Evolutionary conservation across 2,329 filamentous ascomycete species (phyloP).

Genomic region (Chrysoporthe cubensis): DNA sequence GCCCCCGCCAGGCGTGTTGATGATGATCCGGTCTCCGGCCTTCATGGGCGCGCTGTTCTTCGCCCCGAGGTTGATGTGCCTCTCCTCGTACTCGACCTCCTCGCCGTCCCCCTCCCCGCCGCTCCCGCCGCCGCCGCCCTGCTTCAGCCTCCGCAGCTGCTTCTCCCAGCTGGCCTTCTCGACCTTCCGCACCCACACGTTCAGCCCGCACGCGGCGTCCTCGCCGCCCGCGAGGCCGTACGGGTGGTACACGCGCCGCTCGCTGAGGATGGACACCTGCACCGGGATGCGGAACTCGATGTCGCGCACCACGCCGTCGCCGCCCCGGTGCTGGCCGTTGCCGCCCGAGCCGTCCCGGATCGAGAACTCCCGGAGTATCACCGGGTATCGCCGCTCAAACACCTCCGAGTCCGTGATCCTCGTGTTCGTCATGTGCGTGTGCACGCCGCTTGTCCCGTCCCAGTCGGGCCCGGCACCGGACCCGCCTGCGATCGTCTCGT

Average conservation of each 20-base stretch:
- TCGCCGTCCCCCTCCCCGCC: slow-evolving; percentile 33
- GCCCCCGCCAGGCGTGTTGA: slow-evolving; percentile 78
- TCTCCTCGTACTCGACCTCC: slow-evolving; percentile 56
- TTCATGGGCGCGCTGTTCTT: slow-evolving; percentile 82
- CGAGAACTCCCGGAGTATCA: slow-evolving; percentile 71
- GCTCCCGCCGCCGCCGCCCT: slow-evolving; percentile 31
- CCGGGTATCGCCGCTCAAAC: slow-evolving; percentile 77
- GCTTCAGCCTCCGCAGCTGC: slow-evolving; percentile 45
- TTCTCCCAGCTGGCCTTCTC: slow-evolving; percentile 57
- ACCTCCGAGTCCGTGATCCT: slow-evolving; percentile 81
- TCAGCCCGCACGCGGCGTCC: slow-evolving; percentile 77
- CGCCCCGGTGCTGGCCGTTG: slow-evolving; percentile 68
- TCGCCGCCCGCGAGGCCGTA: slow-evolving; percentile 85
- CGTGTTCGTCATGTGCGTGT: slow-evolving; percentile 86
- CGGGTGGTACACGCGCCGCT: slow-evolving; percentile 75
- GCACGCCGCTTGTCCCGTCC: slow-evolving; percentile 76
- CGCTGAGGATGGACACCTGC: slow-evolving; percentile 78
- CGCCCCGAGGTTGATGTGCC: slow-evolving; percentile 72
- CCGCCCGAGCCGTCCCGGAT: slow-evolving; percentile 68
- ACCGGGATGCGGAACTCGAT: slow-evolving; percentile 81
- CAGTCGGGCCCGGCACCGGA: slow-evolving; percentile 73
- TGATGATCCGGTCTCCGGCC: slow-evolving; percentile 76
- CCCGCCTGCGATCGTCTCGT: slow-evolving; percentile 82
- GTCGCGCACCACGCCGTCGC: slow-evolving; percentile 76
- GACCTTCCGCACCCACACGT: slow-evolving; percentile 83